These are phyloP conservation scores for Macrolepiota dolichaula DNA, from an alignment of 768 basidiomycete species.

Conservation along the genomic window DNA sequence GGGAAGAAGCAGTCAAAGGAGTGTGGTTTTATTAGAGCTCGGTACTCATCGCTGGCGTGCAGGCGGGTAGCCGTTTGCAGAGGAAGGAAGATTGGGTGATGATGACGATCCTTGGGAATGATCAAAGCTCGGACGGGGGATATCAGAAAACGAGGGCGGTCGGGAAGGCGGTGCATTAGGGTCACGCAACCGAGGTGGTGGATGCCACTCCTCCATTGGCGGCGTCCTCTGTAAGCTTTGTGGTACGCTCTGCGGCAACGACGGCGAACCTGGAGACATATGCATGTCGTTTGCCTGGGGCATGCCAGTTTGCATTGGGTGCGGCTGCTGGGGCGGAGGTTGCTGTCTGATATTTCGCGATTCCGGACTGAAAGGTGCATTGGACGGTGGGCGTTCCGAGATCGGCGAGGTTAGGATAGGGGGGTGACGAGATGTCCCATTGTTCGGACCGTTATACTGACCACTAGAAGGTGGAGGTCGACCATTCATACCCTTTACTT, in stretches of 20 bases:
- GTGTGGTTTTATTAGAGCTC: background rate
- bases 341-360: constrained; percentile 24
- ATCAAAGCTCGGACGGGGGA: constrained; percentile 41
- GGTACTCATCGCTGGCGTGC: constrained; percentile 41
- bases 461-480: constrained; percentile 34
- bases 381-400: constrained; percentile 45
- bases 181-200: constrained; percentile 36
- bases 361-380: constrained; percentile 36
- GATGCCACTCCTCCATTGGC: constrained; percentile 41
- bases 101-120: constrained; percentile 26
- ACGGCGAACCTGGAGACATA: constrained; percentile 38
- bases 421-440: constrained; percentile 38
- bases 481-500: constrained; percentile 61
- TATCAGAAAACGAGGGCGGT: constrained; percentile 51
- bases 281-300: constrained; percentile 36
- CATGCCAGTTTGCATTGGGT: constrained; percentile 29
- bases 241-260: constrained; percentile 45
- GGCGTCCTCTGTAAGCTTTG: constrained; percentile 33
- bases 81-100: constrained; percentile 30
- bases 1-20: background rate
- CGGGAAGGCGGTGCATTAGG: constrained; percentile 33
- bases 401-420: constrained; percentile 31
- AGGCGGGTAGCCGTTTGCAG: constrained; percentile 46
- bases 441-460: constrained; percentile 33
- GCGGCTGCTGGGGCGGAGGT: constrained; percentile 28